phyloP scores from a whole-genome alignment of 2,329 filamentous ascomycete species.

The Pseudogymnoascus sp. region DNA sequence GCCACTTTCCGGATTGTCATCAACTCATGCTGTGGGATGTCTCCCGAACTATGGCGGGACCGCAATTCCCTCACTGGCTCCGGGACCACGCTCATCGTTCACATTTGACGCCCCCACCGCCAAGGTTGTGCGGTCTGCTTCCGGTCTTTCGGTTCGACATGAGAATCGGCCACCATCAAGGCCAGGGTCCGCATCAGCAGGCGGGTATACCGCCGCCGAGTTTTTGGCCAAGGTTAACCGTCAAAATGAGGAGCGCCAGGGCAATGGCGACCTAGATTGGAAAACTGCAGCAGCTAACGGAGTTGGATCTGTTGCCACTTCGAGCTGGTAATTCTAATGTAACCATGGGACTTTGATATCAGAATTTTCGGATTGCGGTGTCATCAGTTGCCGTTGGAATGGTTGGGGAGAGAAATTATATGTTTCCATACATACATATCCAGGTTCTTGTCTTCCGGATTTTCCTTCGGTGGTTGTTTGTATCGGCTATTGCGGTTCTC shows the following conservation, averaged over 20 bases:
- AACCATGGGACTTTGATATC: neutral
- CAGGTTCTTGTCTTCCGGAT: neutral
- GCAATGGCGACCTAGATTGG: neutral
- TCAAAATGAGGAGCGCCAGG: neutral
- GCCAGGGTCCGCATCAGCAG: neutral
- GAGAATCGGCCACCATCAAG: neutral
- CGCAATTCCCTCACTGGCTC: slow-evolving; percentile 25
- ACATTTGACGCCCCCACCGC: neutral
- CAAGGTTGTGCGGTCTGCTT: neutral
- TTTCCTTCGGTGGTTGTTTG: neutral
- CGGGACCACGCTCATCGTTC: slow-evolving; percentile 8
- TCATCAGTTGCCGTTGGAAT: neutral
- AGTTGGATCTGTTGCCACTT: neutral
- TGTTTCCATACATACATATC: slow-evolving; percentile 5
- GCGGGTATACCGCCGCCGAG: neutral
- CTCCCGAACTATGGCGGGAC: slow-evolving; percentile 26
- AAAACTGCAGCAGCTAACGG: neutral
- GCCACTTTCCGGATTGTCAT: slow-evolving; percentile 24
- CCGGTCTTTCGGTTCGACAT: neutral
- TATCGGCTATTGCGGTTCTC: neutral
- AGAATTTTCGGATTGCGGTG: neutral
- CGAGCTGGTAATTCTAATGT: neutral
- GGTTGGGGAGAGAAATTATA: neutral
- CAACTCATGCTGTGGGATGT: slow-evolving; percentile 26
- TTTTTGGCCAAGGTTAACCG: slow-evolving; percentile 1